Base-by-base conservation (phyloP, 1,284 basidiomycete genomes). In the Ustilago trichophora region DNA sequence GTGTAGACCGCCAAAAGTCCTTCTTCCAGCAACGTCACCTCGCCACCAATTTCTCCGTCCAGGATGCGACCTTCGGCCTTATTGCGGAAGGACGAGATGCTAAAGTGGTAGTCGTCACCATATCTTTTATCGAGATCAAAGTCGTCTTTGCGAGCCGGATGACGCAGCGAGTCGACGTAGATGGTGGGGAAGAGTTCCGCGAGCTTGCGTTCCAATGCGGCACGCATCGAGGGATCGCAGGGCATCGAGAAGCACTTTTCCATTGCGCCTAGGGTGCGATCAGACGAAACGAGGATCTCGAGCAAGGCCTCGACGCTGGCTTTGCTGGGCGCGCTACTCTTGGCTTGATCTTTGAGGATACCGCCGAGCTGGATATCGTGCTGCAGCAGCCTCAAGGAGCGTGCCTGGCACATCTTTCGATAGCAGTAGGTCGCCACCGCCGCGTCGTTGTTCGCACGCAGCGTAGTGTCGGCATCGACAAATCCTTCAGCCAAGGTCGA, bases 71-170 rank as follows among this genome's bases (percentile, higher is more conserved):
- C 81, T 35, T 81, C 77, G 18, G 82, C 71, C 36, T 72, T 74
- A 27, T 57, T 59, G 5, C 75, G 63, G 31, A 82, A 71, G 21
- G 73, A 53, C 4, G 66, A 46, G 35, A 77, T 60, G 43, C 80
- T 83, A 79, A 92, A 94, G 6, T 88, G 83, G 76, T 92, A 97
- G 54, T 87, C 84, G 53, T 91, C 88, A 3, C 93, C 93, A 68
- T 89, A 92, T 32, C 89, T 87, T 31, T 91, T 87, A 65, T 69
- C 52, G 25, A 56, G 44, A 32, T 76, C 73, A 49, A 73, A 73
- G 21, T 91, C 88, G 11, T 86, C 85, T 10, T 86, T 73, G 3
- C 89, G 86, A 25, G 86, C 86, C 22, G 88, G 87, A 0, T 85
- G 85, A 43, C 87, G 87, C 35, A 93, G 82, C 1, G 60, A 54